Evolutionary conservation across 1,284 basidiomycete genomes (phyloP).

Genomic region (Ganoderma boninense): DNA sequence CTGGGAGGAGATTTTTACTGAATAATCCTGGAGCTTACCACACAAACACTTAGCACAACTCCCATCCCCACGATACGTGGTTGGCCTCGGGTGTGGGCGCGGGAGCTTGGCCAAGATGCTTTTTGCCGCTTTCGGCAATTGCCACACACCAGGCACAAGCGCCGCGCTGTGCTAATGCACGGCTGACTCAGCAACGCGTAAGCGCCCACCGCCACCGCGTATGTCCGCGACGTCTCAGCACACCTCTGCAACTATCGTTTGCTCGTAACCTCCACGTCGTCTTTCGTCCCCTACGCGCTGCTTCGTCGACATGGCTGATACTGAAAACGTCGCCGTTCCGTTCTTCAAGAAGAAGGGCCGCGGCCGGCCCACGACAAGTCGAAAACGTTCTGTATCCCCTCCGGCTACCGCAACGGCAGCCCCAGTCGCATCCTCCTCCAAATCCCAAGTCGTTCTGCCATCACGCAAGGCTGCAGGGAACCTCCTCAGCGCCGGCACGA

Average conservation of each 20-base stretch:
- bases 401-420: conserved; percentile 42
- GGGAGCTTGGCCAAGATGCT: not conserved
- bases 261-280: conserved; percentile 4
- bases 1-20: not conserved
- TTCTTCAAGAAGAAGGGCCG: conserved; percentile 93
- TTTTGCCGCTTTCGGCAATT: not conserved
- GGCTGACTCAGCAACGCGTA: conserved; percentile 21
- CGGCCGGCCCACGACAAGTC: conserved; percentile 72
- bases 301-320: conserved; percentile 45
- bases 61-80: not conserved
- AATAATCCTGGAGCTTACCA: conserved; percentile 11
- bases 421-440: conserved; percentile 50
- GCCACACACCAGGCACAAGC: not conserved
- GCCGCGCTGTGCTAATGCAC: not conserved
- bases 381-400: conserved; percentile 77
- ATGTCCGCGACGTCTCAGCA: not conserved
- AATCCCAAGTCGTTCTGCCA: conserved; percentile 79
- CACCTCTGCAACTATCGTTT: not conserved
- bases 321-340: conserved; percentile 64
- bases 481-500: conserved; percentile 86
- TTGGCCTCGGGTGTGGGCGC: not conserved
- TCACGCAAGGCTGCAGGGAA: conserved; percentile 71
- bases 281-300: not conserved
- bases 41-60: not conserved
- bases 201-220: conserved; percentile 24